Percentiles rank a stretch among this genome's conserved stretches.
Evolutionary conservation across 495 filamentous ascomycete species (phyloP).

Genomic region (Glonium stellatum): DNA sequence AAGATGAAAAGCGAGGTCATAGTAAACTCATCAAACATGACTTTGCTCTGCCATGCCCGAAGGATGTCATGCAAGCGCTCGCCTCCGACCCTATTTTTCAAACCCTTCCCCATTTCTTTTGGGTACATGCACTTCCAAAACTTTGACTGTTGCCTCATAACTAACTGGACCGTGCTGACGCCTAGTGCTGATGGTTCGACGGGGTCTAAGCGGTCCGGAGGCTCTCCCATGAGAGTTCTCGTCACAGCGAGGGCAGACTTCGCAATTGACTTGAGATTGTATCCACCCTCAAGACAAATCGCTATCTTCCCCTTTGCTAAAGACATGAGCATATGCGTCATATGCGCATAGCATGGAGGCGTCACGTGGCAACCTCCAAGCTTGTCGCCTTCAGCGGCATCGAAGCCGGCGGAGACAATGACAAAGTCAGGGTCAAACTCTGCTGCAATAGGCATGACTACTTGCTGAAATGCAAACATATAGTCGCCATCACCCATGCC

Average conservation of each 20-base stretch:
- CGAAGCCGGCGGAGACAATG: slow-evolving; percentile 91
- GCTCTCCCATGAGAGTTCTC: slow-evolving; percentile 88
- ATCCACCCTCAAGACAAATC: slow-evolving; percentile 89
- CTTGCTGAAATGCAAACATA: slow-evolving; percentile 87
- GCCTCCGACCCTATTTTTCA: slow-evolving; percentile 32
- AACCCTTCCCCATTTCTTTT: slow-evolving; percentile 35
- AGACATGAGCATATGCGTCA: slow-evolving; percentile 98
- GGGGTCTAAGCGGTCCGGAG: slow-evolving; percentile 64
- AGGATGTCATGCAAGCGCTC: slow-evolving; percentile 65
- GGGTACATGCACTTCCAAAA: slow-evolving; percentile 58
- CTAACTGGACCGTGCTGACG: slow-evolving; percentile 43
- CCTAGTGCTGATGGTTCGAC: slow-evolving; percentile 38
- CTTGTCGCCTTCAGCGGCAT: slow-evolving; percentile 87
- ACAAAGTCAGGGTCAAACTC: slow-evolving; percentile 95
- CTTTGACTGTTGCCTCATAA: slow-evolving; percentile 49
- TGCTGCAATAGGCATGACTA: slow-evolving; percentile 92
- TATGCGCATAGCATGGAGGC: slow-evolving; percentile 87
- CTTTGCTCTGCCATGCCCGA: slow-evolving; percentile 61
- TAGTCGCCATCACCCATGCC: slow-evolving; percentile 98
- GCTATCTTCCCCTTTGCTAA: slow-evolving; percentile 87
- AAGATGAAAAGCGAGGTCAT: slow-evolving; percentile 73
- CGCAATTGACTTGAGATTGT: slow-evolving; percentile 88
- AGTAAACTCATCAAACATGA: slow-evolving; percentile 59
- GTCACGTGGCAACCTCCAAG: slow-evolving; percentile 88
- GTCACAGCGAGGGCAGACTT: slow-evolving; percentile 87